Evolutionary conservation across 2,329 filamentous ascomycete species (phyloP).

Genomic region (Colletotrichum endophyticum): DNA sequence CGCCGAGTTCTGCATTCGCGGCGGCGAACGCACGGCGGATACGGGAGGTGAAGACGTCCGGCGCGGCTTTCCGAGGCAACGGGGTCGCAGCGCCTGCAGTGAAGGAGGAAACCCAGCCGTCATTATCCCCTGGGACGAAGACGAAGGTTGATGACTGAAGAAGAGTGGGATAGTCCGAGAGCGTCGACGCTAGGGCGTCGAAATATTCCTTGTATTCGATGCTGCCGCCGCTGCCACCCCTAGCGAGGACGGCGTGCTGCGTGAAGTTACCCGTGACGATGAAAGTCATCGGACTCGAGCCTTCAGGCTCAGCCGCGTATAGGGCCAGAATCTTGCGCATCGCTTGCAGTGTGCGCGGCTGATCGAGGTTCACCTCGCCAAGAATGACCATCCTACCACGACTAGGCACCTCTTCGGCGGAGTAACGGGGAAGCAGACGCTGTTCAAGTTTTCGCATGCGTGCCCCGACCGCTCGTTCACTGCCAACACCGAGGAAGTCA

Average conservation of each 20-base stretch:
- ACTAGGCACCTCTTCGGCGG: slow-evolving; percentile 37
- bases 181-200: slow-evolving; percentile 80
- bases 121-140: slow-evolving; percentile 95
- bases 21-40: slow-evolving; percentile 80
- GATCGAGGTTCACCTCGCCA: slow-evolving; percentile 86
- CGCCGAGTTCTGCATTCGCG: slow-evolving; percentile 72
- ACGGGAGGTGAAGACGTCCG: slow-evolving; percentile 88
- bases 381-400: slow-evolving; percentile 73
- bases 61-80: slow-evolving; percentile 74
- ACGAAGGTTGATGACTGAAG: slow-evolving; percentile 83
- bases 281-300: slow-evolving; percentile 76
- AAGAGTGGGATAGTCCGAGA: slow-evolving; percentile 83
- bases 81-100: slow-evolving; percentile 74
- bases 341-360: slow-evolving; percentile 80
- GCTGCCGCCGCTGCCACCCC: slow-evolving; percentile 76
- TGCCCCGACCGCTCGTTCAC: slow-evolving; percentile 80
- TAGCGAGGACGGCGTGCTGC: slow-evolving; percentile 67
- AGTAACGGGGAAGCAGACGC: slow-evolving; percentile 59
- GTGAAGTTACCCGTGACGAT: slow-evolving; percentile 87
- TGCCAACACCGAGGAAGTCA: slow-evolving; percentile 91
- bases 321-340: slow-evolving; percentile 77
- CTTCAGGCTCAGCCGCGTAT: slow-evolving; percentile 71
- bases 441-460: slow-evolving; percentile 85
- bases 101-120: slow-evolving; percentile 94
- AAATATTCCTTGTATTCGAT: slow-evolving; percentile 98